Conservation (phyloP, 495 filamentous ascomycete genomes). For the Hypoxylon fuscum region DNA sequence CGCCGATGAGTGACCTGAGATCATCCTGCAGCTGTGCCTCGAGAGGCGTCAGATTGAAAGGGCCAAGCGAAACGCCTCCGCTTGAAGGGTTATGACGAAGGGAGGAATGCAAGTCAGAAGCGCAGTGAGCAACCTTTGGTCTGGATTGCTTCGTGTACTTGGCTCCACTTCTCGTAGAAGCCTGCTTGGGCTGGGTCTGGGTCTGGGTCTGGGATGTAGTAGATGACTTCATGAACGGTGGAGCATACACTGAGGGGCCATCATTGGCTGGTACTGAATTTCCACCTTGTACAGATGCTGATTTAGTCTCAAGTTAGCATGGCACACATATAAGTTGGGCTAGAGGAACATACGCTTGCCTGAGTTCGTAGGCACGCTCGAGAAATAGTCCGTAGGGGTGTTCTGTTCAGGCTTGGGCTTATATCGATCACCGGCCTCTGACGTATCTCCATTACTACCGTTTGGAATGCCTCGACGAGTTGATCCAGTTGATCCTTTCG, state of each 20-base stretch:
- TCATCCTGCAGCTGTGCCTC: slow-evolving; percentile 44
- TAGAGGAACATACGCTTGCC: slow-evolving; percentile 27
- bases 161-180: not conserved
- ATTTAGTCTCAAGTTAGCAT: slow-evolving; percentile 5
- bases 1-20: slow-evolving; percentile 40
- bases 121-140: too few relatives aligned
- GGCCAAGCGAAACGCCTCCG: slow-evolving; percentile 24
- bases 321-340: not conserved
- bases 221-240: slow-evolving; percentile 3
- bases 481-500: not conserved
- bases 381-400: not conserved
- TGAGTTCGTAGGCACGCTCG: slow-evolving; percentile 13
- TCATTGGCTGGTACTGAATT: slow-evolving; percentile 18
- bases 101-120: not conserved
- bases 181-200: not conserved
- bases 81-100: slow-evolving; percentile 28
- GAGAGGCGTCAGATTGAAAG: slow-evolving; percentile 34
- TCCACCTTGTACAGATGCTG: slow-evolving; percentile 4
- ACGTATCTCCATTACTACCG: slow-evolving; percentile 10
- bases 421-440: slow-evolving; percentile 43
- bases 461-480: slow-evolving; percentile 5
- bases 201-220: not conserved
- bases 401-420: slow-evolving; percentile 28
- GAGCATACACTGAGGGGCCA: slow-evolving; percentile 53
- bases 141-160: not conserved